A percentile compares a stretch with the other conserved stretches of the same genome.
phyloP scores from a whole-genome alignment of 352 stramenopile species.

The Globisporangium mamillatum region DNA sequence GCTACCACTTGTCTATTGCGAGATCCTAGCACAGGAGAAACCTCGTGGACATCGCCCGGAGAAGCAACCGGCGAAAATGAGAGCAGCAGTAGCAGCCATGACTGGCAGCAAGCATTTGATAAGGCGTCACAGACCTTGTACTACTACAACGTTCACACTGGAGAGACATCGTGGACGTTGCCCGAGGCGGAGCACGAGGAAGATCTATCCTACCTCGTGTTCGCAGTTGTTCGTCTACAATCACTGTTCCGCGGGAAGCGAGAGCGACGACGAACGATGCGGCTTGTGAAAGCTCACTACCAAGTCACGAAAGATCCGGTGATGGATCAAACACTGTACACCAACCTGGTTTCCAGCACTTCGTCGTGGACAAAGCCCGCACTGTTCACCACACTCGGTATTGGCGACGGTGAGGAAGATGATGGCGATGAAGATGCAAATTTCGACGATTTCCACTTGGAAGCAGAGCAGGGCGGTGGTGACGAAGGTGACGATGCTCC shows the following conservation, averaged over 20 bases:
- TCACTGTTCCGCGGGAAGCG: slow-evolving; percentile 37
- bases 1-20: background rate
- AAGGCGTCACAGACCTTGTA: slow-evolving; percentile 63
- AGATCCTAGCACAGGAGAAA: slow-evolving; percentile 46
- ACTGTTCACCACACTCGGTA: slow-evolving; percentile 31
- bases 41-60: slow-evolving; percentile 43
- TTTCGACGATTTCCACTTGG: slow-evolving; percentile 15
- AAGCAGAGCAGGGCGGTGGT: slow-evolving; percentile 19
- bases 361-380: slow-evolving; percentile 40
- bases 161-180: slow-evolving; percentile 66
- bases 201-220: slow-evolving; percentile 44
- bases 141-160: slow-evolving; percentile 68
- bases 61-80: slow-evolving; percentile 25
- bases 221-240: slow-evolving; percentile 49
- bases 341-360: slow-evolving; percentile 29
- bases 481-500: slow-evolving; percentile 23
- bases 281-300: slow-evolving; percentile 35
- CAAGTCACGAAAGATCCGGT: slow-evolving; percentile 33
- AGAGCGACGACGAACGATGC: slow-evolving; percentile 27
- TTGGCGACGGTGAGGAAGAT: slow-evolving; percentile 23
- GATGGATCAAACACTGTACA: slow-evolving; percentile 45
- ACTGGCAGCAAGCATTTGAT: slow-evolving; percentile 66
- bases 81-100: slow-evolving; percentile 12
- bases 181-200: slow-evolving; percentile 22
- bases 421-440: slow-evolving; percentile 15